Conservation (phyloP, 2,329 filamentous ascomycete genomes). For the Exophiala aquamarina region DNA sequence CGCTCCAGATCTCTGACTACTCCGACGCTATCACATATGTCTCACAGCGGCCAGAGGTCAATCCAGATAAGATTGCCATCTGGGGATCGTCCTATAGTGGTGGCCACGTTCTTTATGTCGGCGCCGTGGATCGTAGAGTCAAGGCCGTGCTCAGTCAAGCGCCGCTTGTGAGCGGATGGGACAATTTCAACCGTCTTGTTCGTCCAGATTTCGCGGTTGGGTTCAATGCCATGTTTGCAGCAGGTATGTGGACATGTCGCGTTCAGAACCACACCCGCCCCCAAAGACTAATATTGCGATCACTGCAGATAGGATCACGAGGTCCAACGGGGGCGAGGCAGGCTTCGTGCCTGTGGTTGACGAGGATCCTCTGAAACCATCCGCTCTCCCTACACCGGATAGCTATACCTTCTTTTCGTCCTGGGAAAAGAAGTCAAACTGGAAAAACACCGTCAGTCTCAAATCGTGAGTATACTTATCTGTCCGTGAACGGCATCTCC, state of each 20-base stretch:
- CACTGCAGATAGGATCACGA: constrained; percentile 28
- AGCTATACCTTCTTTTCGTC: constrained; percentile 36
- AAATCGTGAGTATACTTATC: constrained; percentile 25
- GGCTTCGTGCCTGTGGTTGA: constrained; percentile 34
- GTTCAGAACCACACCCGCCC: neutral
- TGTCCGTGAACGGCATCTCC: too few species aligned
- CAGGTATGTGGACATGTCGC: constrained; percentile 25
- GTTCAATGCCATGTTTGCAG: constrained; percentile 29
- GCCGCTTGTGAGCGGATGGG: constrained; percentile 38
- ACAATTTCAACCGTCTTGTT: constrained; percentile 37
- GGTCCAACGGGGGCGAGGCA: constrained; percentile 34
- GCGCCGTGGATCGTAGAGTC: constrained; percentile 40
- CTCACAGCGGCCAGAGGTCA: constrained; percentile 28
- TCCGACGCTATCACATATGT: constrained; percentile 41
- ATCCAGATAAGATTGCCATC: constrained; percentile 33
- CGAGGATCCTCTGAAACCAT: constrained; percentile 31
- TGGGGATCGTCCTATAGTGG: constrained; percentile 43
- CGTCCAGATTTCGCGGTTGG: constrained; percentile 32
- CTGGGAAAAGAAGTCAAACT: constrained; percentile 35
- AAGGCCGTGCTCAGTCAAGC: constrained; percentile 42
- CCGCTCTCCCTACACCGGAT: constrained; percentile 37
- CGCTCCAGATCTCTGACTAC: constrained; percentile 36
- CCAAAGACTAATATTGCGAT: constrained; percentile 2
- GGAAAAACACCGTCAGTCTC: constrained; percentile 42
- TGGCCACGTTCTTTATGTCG: constrained; percentile 41